These are phyloP conservation scores for Saccharomyces kudriavzevii DNA, from an alignment of 805 yeast species.

Conservation along the genomic window DNA sequence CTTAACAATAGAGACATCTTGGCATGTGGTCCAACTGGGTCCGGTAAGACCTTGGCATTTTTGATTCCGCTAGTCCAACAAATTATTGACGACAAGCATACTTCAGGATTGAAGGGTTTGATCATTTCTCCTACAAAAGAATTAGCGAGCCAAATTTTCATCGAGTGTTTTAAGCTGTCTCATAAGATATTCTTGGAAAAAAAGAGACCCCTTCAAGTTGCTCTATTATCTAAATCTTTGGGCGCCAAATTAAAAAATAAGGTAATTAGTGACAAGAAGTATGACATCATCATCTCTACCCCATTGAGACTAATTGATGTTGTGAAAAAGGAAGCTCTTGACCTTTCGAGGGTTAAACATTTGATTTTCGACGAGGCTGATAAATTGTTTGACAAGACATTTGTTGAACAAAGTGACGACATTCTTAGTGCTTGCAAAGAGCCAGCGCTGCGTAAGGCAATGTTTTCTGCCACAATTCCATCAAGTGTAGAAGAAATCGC, in stretches of 20 bases:
- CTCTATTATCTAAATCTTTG: constrained; percentile 61
- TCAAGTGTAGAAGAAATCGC: constrained; percentile 88
- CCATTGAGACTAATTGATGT: constrained; percentile 83
- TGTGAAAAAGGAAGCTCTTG: constrained; percentile 51
- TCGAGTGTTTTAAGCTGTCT: constrained; percentile 55
- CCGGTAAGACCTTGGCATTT: constrained; percentile 93
- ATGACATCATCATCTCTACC: constrained; percentile 76
- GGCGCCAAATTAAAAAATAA: constrained; percentile 61
- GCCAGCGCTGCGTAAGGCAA: constrained; percentile 53
- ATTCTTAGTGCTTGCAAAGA: constrained; percentile 43
- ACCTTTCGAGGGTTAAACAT: constrained; percentile 58
- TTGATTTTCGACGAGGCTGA: constrained; percentile 94
- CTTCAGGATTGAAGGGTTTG: constrained; percentile 56
- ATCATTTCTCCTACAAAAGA: constrained; percentile 93
- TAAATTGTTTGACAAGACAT: constrained; percentile 77
- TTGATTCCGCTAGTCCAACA: constrained; percentile 62
- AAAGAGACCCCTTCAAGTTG: constrained; percentile 44
- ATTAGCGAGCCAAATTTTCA: constrained; percentile 76
- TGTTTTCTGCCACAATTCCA: constrained; percentile 94
- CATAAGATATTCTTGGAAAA: constrained; percentile 35
- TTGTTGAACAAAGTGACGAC: constrained; percentile 84
- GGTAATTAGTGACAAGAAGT: constrained; percentile 50
- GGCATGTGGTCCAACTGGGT: constrained; percentile 97
- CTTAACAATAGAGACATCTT: constrained; percentile 66
- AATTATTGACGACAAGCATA: constrained; percentile 26